A percentile compares a stretch with the other conserved stretches of the same genome.
phyloP scores from a whole-genome alignment of 2,329 filamentous ascomycete species.

The Cladosporium oxysporum region DNA sequence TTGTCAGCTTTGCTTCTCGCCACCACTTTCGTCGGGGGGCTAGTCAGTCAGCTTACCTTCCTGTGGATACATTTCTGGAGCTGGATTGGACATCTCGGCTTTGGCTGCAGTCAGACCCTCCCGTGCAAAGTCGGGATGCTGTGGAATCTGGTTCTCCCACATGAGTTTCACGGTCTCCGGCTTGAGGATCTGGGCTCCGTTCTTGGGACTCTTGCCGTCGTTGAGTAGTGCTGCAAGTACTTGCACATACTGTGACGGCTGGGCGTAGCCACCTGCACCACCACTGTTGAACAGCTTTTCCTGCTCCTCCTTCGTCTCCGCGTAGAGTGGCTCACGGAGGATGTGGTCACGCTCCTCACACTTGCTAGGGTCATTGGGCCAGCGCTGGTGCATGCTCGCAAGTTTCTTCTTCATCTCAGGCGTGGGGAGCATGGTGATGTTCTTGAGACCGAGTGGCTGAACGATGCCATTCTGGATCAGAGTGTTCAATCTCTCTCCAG shows the following conservation, averaged over 20 bases:
- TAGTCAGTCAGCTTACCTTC: constrained; percentile 14
- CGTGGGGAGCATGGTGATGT: constrained; percentile 60
- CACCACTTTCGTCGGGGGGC: background rate
- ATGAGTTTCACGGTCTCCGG: constrained; percentile 61
- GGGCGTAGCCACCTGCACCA: constrained; percentile 62
- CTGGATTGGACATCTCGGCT: constrained; percentile 36
- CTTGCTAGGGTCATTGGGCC: constrained; percentile 38
- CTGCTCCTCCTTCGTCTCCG: constrained; percentile 47
- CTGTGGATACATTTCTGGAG: constrained; percentile 55
- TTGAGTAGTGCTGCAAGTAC: constrained; percentile 65
- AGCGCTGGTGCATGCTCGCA: constrained; percentile 59
- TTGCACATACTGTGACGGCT: constrained; percentile 62
- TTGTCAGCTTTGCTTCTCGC: background rate
- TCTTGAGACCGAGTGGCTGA: constrained; percentile 48
- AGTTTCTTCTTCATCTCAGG: constrained; percentile 56
- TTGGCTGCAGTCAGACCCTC: constrained; percentile 37
- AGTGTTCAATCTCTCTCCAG: constrained; percentile 45
- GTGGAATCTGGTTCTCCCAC: constrained; percentile 58
- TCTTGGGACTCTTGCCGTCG: constrained; percentile 61
- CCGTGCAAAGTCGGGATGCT: constrained; percentile 39
- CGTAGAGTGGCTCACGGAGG: constrained; percentile 50
- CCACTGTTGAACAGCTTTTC: constrained; percentile 57
- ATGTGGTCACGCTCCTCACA: constrained; percentile 52
- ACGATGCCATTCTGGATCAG: constrained; percentile 52
- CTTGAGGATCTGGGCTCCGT: constrained; percentile 56